Percentiles rank a stretch among this genome's conserved stretches.
phyloP scores from a whole-genome alignment of 1,284 basidiomycete genomes.

The Gymnopus androsaceus region DNA sequence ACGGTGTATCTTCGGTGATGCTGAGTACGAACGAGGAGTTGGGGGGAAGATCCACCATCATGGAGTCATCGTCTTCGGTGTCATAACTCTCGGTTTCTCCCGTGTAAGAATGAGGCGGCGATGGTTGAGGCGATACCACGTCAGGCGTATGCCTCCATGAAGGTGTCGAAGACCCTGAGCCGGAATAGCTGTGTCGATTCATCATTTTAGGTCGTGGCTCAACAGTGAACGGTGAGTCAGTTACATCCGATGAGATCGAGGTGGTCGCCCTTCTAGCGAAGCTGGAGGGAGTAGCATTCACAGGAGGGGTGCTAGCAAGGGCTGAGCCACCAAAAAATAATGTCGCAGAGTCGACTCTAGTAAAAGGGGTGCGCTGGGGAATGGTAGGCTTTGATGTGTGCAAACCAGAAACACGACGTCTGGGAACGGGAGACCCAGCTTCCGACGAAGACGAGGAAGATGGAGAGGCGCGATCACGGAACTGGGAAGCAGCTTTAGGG shows the following conservation, averaged over 20 bases:
- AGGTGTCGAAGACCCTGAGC: constrained; percentile 29
- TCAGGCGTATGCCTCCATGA: constrained; percentile 48
- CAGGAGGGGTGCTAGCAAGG: constrained; percentile 29
- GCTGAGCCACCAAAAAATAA: constrained; percentile 75
- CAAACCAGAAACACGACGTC: constrained; percentile 44
- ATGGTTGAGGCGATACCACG: constrained; percentile 50
- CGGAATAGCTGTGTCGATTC: constrained; percentile 67
- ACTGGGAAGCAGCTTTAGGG: constrained; percentile 29
- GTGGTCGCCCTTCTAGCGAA: constrained; percentile 27
- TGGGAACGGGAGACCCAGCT: constrained; percentile 47
- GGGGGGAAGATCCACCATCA: constrained; percentile 51
- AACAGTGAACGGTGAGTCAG: constrained; percentile 19
- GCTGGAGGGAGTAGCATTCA: constrained; percentile 33
- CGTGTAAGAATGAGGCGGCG: constrained; percentile 33
- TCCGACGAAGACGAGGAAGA: constrained; percentile 38
- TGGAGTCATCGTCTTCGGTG: constrained; percentile 54
- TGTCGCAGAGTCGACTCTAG: constrained; percentile 56
- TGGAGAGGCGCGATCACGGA: constrained; percentile 33
- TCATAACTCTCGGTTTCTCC: constrained; percentile 25
- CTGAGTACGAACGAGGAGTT: constrained; percentile 58
- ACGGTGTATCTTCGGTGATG: constrained; percentile 57
- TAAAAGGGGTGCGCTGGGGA: constrained; percentile 25
- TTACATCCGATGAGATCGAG: constrained; percentile 26
- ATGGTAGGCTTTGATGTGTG: constrained; percentile 26
- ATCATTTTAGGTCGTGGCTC: constrained; percentile 32